Evolutionary conservation across 768 basidiomycete genomes (phyloP), one percentile per base, ranked within the genome.

Genomic region (Lactifluus volemus): DNA sequence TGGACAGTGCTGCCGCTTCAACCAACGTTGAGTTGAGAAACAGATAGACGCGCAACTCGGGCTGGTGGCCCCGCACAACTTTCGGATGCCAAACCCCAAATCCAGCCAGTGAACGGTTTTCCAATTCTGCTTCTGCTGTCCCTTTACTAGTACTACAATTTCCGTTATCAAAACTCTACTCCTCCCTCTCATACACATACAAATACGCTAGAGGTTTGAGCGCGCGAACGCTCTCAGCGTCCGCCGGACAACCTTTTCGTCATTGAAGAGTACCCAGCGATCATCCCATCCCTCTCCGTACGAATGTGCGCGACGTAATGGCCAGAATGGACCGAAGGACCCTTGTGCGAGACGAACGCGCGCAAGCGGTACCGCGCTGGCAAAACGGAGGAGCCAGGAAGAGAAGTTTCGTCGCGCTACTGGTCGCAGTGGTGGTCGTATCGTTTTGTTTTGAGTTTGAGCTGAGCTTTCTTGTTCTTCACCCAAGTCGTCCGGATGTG

Each of bases 261-360:
- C 96, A 68, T 98, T 97, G 72, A 94, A 97, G 68, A 98, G 72
- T 58, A 95, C 88, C 92, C 96, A 96, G 10, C 79, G n/a, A n/a
- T n/a, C n/a, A n/a, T n/a, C n/a, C n/a, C 78, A 21, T 78, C 81
- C 38, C 75, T 81, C 5, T 67, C 51, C 32, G 54, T 58, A 55
- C 79, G 76, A 34, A 92, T 79, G 69, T 95, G 91, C 29, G 90
- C 90, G 12, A 95, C 91, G 68, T 97, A 96, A 67, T 93, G 95
- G 0, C 88, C 95, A 0, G 92, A 96, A 70, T 98, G 96, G 29
- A 95, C 92, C 0, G 91, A 94, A 0, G 91, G 89, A 0, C 96
- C 95, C 69, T 97, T 98, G 77, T 99, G 96, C 53, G 94, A 97
- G 68, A 99, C 85, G 76, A 98, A 99, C 9, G 91, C 93, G 70